Conservation (phyloP, 306 rosid genomes). For the Rosa chinensis region DNA sequence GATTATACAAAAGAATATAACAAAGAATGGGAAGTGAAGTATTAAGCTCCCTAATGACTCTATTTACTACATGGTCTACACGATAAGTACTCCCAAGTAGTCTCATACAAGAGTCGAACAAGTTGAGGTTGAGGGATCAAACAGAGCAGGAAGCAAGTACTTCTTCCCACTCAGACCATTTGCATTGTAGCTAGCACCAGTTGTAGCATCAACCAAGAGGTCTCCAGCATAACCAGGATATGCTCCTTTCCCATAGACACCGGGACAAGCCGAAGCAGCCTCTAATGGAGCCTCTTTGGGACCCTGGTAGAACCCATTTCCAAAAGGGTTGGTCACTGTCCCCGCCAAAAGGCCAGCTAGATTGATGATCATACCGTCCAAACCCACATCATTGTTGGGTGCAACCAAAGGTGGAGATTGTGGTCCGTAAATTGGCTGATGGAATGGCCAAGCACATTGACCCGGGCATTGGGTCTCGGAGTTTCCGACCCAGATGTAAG, state of each 20-base stretch:
- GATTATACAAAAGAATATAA: neutral
- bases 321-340: constrained; percentile 60
- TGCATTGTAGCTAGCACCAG: constrained; percentile 65
- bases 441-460: constrained; percentile 85
- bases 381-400: constrained; percentile 67
- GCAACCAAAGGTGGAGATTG: constrained; percentile 51
- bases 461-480: constrained; percentile 71
- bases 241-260: constrained; percentile 66
- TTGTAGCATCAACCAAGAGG: constrained; percentile 47
- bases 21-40: neutral
- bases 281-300: constrained; percentile 70
- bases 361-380: constrained; percentile 70
- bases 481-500: constrained; percentile 74
- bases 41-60: neutral
- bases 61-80: neutral
- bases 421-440: constrained; percentile 82
- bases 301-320: constrained; percentile 71
- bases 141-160: constrained; percentile 57
- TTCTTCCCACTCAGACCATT: constrained; percentile 47
- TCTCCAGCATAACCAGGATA: constrained; percentile 74
- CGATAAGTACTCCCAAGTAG: neutral
- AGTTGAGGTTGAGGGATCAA: constrained; percentile 47
- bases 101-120: constrained; percentile 49
- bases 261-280: constrained; percentile 68
- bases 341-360: constrained; percentile 69